These are phyloP conservation scores for Xylaria intraflava DNA, from an alignment of 495 filamentous ascomycete genomes.

Conservation along the genomic window DNA sequence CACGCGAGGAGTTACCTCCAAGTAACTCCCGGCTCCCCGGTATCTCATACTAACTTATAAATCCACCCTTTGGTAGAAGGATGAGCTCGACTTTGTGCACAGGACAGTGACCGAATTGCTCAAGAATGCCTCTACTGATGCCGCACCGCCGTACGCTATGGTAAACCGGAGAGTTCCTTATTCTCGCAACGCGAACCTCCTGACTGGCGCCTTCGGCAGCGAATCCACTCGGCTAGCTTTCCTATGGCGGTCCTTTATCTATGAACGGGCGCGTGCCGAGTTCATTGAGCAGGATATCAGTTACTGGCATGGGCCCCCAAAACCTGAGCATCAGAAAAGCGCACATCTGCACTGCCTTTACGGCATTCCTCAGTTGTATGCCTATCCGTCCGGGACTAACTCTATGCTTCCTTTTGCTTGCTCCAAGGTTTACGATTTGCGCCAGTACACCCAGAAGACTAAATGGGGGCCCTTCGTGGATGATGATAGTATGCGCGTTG, in stretches of 20 bases:
- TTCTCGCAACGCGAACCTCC: slow-evolving; percentile 43
- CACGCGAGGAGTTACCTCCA: too few relatives aligned
- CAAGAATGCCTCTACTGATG: slow-evolving; percentile 24
- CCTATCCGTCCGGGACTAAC: slow-evolving; percentile 15
- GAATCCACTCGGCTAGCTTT: slow-evolving; percentile 38
- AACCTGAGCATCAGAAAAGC: slow-evolving; percentile 43
- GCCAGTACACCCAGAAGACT: slow-evolving; percentile 49
- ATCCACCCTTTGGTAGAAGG: slow-evolving; percentile 13
- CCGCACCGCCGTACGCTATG: slow-evolving; percentile 9
- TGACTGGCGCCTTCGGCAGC: slow-evolving; percentile 34
- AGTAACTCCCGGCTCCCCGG: too few relatives aligned
- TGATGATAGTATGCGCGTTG: slow-evolving; percentile 46
- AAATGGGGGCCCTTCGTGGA: slow-evolving; percentile 58
- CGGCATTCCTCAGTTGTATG: slow-evolving; percentile 40
- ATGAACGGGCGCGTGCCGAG: slow-evolving; percentile 34
- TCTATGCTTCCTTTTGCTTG: slow-evolving; percentile 49
- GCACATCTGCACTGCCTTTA: slow-evolving; percentile 59
- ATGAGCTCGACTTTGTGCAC: slow-evolving; percentile 35
- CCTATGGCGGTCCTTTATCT: slow-evolving; percentile 49
- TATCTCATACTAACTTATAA: not conserved
- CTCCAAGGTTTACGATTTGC: slow-evolving; percentile 57
- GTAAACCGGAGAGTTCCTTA: slow-evolving; percentile 23
- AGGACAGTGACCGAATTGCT: slow-evolving; percentile 30
- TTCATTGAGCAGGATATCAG: slow-evolving; percentile 1
- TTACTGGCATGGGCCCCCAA: slow-evolving; percentile 2